These are phyloP conservation scores for Ascochyta viciae-villosae DNA, from an alignment of 2,329 filamentous ascomycete species.

Conservation along the genomic window DNA sequence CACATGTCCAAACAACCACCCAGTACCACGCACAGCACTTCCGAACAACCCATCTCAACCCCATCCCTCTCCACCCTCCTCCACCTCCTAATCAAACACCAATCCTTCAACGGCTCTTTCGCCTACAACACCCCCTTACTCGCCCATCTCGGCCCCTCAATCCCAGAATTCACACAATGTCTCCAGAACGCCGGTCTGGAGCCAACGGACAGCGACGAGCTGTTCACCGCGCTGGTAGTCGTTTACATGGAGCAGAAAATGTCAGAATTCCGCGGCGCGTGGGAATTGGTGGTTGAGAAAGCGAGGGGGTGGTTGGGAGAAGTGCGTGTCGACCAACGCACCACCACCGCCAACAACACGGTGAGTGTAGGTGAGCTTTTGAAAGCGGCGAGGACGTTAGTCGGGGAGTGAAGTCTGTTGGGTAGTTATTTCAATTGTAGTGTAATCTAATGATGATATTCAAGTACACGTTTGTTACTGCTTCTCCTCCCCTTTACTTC, in stretches of 20 bases:
- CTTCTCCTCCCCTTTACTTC: too few species aligned
- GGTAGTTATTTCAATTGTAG: accelerated
- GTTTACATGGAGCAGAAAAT: constrained; percentile 59
- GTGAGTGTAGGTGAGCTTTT: too few species aligned
- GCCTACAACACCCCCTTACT: constrained; percentile 39
- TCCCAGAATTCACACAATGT: neutral
- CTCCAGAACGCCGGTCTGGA: neutral
- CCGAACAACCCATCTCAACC: neutral
- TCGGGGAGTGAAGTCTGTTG: too few species aligned
- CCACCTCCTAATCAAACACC: constrained; percentile 59
- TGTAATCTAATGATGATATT: too few species aligned
- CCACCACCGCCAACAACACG: too few species aligned
- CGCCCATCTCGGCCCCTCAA: too few species aligned
- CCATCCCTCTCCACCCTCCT: constrained; percentile 49
- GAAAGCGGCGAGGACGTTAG: too few species aligned
- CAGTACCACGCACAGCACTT: too few species aligned
- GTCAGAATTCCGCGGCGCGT: constrained; percentile 59
- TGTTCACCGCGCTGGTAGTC: constrained; percentile 55
- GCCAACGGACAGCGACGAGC: neutral
- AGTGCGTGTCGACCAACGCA: too few species aligned
- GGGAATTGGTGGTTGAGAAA: constrained; percentile 71
- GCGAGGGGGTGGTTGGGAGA: constrained; percentile 54
- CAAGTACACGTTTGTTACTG: too few species aligned
- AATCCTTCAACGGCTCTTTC: constrained; percentile 66
- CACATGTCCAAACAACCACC: constrained; percentile 65